Evolutionary conservation across 257 asterid genomes (phyloP), one percentile per base, ranked within the genome.

Genomic region (Leptodermis oblonga): DNA sequence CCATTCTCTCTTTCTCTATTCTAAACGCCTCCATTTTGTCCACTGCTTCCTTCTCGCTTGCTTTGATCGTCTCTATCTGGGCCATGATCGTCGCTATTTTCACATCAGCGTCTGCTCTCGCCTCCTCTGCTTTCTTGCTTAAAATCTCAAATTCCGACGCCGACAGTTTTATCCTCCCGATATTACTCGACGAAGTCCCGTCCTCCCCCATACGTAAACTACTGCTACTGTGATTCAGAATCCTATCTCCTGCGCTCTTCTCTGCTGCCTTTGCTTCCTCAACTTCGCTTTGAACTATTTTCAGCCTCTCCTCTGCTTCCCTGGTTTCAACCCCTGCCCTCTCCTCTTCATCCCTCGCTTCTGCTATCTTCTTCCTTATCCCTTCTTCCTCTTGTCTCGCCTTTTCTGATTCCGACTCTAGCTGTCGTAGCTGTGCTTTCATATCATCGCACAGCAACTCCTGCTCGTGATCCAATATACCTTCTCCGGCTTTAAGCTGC

Each of bases 221-320:
- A n/a, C n/a, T n/a, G n/a, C n/a, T n/a, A n/a, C n/a, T n/a, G n/a
- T n/a, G n/a, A n/a, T n/a, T n/a, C n/a, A n/a, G 80, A 59, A 86
- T 79, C 51, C 58, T 74, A 34, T 80, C 90, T 17, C 74, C 82
- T 1, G 90, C 83, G 0, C 73, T 81, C 70, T 67, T 83, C 80
- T 79, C 86, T 34, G 87, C 90, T n/a, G 74, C 86, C 68, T 80
- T 84, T 9, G 88, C 92, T 69, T 72, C 81, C 74, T 81, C 87
- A 0, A 80, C 84, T 66, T 89, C 95, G 51, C 68, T 71, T 13
- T 78, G 28, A 13, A 82, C 86, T 39, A 71, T 48, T 71, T 74
- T 73, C 72, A 92, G 84, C 74, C 73, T 85, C 63, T 81, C 81
- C 64, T 89, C 89, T 5, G 82, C 83, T 75, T 83, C 83, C 69